phyloP scores from a whole-genome alignment of 169 alveolate genomes.

The Perkinsus marinus region DNA sequence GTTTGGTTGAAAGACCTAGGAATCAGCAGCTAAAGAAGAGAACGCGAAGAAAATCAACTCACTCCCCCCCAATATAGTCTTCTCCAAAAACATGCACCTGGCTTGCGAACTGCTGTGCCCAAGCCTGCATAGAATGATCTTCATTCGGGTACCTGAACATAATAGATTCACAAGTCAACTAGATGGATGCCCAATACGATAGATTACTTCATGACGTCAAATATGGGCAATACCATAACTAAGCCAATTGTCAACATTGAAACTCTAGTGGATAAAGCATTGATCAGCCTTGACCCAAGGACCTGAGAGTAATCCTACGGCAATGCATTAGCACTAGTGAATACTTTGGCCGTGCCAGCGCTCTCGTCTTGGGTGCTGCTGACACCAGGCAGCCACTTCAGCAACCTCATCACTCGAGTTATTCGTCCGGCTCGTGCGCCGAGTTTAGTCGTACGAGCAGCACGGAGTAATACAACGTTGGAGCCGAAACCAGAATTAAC shows the following conservation, averaged over 20 bases:
- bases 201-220: not conserved
- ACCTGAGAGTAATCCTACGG: not conserved
- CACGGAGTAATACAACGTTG: not conserved
- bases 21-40: not conserved
- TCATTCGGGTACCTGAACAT: not conserved
- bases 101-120: not conserved
- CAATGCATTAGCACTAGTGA: not conserved
- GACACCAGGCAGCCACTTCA: not conserved
- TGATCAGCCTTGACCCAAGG: not conserved
- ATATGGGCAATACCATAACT: not conserved
- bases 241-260: not conserved
- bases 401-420: not conserved
- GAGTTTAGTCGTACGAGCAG: not conserved
- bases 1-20: not conserved
- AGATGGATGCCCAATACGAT: too few species aligned
- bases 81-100: not conserved
- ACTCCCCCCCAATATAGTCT: not conserved
- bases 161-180: too few species aligned
- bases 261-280: not conserved
- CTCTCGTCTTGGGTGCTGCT: not conserved
- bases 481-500: not conserved
- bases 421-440: not conserved
- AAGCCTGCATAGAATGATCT: not conserved
- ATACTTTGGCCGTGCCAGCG: not conserved
- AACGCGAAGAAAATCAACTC: not conserved